phyloP scores from a whole-genome alignment of 2,329 filamentous ascomycete species.

The Fusarium dlaminii region DNA sequence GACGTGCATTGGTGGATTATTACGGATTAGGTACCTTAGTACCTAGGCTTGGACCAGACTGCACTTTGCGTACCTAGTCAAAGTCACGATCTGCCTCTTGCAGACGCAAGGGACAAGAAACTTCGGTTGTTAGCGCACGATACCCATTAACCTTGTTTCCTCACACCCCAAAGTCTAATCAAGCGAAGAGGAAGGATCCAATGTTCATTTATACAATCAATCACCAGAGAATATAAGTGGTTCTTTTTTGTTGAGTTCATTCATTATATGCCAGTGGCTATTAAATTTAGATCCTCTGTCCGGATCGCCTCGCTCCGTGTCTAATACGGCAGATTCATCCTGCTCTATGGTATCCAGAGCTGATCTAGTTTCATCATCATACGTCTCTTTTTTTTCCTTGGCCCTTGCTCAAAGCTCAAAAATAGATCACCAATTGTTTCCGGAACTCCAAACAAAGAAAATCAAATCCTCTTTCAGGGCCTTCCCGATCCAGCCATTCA shows the following conservation, averaged over 20 bases:
- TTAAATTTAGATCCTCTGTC: slow-evolving; percentile 28
- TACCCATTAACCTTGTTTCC: background rate
- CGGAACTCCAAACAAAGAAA: slow-evolving; percentile 37
- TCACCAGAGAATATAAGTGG: background rate
- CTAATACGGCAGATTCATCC: slow-evolving; percentile 14
- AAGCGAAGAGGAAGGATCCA: background rate
- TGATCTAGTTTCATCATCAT: slow-evolving; percentile 30
- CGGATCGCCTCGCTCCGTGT: slow-evolving; percentile 16
- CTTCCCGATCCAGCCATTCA: background rate
- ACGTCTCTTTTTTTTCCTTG: slow-evolving; percentile 10
- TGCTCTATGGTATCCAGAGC: slow-evolving; percentile 34
- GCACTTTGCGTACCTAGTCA: background rate
- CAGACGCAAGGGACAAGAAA: background rate
- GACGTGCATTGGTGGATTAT: slow-evolving; percentile 22
- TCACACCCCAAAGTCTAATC: slow-evolving; percentile 12
- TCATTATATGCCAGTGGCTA: slow-evolving; percentile 17
- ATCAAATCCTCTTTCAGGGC: slow-evolving; percentile 4
- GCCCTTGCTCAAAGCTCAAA: background rate
- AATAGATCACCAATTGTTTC: slow-evolving; percentile 11
- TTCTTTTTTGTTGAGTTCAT: background rate
- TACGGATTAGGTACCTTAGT: background rate
- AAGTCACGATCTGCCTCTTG: slow-evolving; percentile 16
- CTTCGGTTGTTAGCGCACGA: slow-evolving; percentile 1
- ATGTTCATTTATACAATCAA: background rate
- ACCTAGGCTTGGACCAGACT: background rate